These are phyloP conservation scores for Mycena venus DNA, from an alignment of 768 basidiomycete genomes.

Conservation along the genomic window DNA sequence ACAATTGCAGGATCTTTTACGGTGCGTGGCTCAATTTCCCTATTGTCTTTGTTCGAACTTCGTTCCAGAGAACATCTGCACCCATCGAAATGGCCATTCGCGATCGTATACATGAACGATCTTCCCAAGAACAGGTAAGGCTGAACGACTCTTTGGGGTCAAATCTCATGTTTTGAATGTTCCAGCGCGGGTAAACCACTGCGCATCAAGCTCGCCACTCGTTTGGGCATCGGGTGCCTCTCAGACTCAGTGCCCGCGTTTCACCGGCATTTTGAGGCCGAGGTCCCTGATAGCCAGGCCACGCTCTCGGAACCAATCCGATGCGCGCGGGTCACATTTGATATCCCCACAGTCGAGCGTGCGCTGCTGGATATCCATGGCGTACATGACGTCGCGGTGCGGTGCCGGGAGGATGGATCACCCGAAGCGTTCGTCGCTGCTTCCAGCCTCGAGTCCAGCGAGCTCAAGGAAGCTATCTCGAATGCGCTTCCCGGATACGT, in stretches of 20 bases:
- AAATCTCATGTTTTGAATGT: background rate
- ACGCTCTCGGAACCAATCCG: slow-evolving; percentile 54
- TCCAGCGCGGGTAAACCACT: slow-evolving; percentile 56
- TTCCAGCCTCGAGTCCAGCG: slow-evolving; percentile 31
- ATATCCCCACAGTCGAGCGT: slow-evolving; percentile 41
- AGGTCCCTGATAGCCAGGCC: slow-evolving; percentile 45
- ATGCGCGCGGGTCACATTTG: slow-evolving; percentile 48
- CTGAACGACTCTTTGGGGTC: background rate
- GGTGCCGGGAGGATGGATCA: slow-evolving; percentile 45
- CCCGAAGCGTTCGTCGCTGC: slow-evolving; percentile 56
- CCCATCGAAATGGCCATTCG: slow-evolving; percentile 64
- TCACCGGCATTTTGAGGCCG: slow-evolving; percentile 58
- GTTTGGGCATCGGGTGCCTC: slow-evolving; percentile 53
- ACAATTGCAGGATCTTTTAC: slow-evolving; percentile 57
- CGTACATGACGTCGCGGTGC: slow-evolving; percentile 52
- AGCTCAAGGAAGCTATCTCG: slow-evolving; percentile 39
- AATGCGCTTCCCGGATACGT: slow-evolving; percentile 52
- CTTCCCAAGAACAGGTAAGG: slow-evolving; percentile 57
- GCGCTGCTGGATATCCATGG: slow-evolving; percentile 45
- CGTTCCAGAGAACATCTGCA: slow-evolving; percentile 56
- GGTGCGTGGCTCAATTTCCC: slow-evolving; percentile 34
- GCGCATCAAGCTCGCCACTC: slow-evolving; percentile 57
- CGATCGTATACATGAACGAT: slow-evolving; percentile 62
- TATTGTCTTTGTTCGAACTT: background rate
- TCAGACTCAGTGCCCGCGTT: slow-evolving; percentile 49